These are phyloP conservation scores for Aspergillus baeticus DNA, from an alignment of 495 filamentous ascomycete species.

Conservation along the genomic window DNA sequence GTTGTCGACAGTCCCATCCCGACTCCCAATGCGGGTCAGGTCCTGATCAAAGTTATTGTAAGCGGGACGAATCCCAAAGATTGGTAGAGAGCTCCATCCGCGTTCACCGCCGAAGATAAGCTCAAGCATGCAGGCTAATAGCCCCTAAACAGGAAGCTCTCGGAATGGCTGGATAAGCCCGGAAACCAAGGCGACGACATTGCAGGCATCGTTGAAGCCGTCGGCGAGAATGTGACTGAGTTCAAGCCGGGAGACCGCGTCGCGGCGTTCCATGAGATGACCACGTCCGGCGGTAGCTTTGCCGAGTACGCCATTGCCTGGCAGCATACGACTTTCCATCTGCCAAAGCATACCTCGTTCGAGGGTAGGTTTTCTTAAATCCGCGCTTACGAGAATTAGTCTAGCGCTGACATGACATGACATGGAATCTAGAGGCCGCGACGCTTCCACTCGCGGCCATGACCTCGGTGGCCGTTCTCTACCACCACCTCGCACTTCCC, in stretches of 20 bases:
- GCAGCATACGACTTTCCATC: conserved; percentile 66
- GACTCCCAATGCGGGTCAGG: conserved; percentile 56
- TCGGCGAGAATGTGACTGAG: conserved; percentile 53
- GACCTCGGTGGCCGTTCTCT: conserved; percentile 65
- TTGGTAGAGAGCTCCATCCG: conserved; percentile 55
- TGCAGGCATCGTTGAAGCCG: conserved; percentile 60
- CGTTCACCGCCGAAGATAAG: too few species aligned
- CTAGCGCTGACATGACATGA: too few species aligned
- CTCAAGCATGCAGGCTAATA: neutral
- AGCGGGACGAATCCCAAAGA: conserved; percentile 77
- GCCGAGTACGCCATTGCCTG: conserved; percentile 69
- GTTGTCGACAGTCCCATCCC: conserved; percentile 45
- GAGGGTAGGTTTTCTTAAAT: too few species aligned
- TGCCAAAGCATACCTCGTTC: conserved; percentile 61
- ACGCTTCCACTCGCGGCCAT: conserved; percentile 69
- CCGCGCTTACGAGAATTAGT: too few species aligned
- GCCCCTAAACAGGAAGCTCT: neutral
- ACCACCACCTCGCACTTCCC: conserved; percentile 55
- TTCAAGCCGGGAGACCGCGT: conserved; percentile 61
- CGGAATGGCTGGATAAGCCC: neutral
- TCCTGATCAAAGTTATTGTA: conserved; percentile 70
- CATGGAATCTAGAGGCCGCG: conserved; percentile 65
- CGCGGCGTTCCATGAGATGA: conserved; percentile 67
- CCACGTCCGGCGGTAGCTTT: conserved; percentile 54
- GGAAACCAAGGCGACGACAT: conserved; percentile 70